Evolutionary conservation across 768 basidiomycete genomes (phyloP).

Genomic region (Daedaleopsis nitida): DNA sequence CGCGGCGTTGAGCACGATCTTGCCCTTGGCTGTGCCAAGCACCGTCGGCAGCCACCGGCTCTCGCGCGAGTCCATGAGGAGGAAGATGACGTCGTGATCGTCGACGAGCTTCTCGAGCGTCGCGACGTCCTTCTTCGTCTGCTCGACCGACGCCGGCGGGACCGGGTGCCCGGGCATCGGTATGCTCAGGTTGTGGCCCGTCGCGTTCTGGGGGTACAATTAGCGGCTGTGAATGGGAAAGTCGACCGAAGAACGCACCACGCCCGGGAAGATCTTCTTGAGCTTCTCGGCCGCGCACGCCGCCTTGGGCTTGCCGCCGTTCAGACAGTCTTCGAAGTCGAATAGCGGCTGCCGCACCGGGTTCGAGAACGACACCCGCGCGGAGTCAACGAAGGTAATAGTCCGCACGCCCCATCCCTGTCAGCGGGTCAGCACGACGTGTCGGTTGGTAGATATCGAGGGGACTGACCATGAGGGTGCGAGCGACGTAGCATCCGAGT

Average conservation of each 20-base stretch:
- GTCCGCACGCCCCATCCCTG: constrained; percentile 83
- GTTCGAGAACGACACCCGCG: constrained; percentile 93
- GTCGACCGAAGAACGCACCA: constrained; percentile 55
- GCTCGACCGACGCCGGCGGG: constrained; percentile 54
- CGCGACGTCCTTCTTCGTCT: constrained; percentile 66
- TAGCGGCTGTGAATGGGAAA: background rate
- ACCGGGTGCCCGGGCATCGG: constrained; percentile 99
- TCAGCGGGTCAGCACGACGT: background rate
- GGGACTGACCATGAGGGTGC: constrained; percentile 78
- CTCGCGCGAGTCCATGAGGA: constrained; percentile 98
- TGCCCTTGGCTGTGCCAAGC: constrained; percentile 79
- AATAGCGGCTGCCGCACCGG: constrained; percentile 97
- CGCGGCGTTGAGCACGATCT: constrained; percentile 95
- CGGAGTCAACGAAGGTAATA: constrained; percentile 92
- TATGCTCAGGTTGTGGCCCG: constrained; percentile 75
- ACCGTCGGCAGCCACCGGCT: constrained; percentile 96
- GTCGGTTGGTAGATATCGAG: background rate
- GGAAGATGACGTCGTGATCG: constrained; percentile 86
- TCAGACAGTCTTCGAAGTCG: constrained; percentile 89
- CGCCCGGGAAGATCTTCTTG: constrained; percentile 89
- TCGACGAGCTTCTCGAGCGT: constrained; percentile 79
- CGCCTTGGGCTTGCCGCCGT: constrained; percentile 94
- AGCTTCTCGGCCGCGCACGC: constrained; percentile 84
- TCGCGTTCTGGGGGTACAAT: constrained; percentile 63
- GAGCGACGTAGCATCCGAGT: constrained; percentile 92